These are phyloP conservation scores for Ilex paraguariensis DNA, from an alignment of 305 asterid species.

Conservation along the genomic window DNA sequence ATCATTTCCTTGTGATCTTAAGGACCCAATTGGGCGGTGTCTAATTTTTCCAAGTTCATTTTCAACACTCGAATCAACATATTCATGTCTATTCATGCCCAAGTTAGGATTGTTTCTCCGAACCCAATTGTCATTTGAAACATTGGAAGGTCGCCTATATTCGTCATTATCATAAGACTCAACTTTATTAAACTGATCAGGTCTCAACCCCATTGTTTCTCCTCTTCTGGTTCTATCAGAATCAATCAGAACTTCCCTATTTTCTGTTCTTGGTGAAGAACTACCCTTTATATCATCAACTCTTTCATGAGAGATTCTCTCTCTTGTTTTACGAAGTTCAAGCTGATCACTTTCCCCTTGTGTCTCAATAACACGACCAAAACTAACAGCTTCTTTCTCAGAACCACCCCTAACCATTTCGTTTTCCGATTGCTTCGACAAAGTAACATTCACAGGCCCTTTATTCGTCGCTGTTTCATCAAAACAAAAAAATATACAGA, in stretches of 20 bases:
- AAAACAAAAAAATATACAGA: slow-evolving; percentile 1
- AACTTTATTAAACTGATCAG: slow-evolving; percentile 25
- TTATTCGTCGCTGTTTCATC: slow-evolving; percentile 52
- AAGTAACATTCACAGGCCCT: slow-evolving; percentile 44
- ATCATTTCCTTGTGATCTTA: slow-evolving; percentile 14
- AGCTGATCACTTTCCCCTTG: slow-evolving; percentile 31
- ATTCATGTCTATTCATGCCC: too few species aligned
- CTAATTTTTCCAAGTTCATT: too few species aligned
- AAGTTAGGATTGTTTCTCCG: background rate
- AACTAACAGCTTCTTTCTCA: slow-evolving; percentile 30
- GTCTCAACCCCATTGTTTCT: slow-evolving; percentile 29
- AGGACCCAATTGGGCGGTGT: too few species aligned
- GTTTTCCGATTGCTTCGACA: slow-evolving; percentile 40
- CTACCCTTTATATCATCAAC: slow-evolving; percentile 24
- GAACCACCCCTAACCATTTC: slow-evolving; percentile 29
- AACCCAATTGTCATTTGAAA: slow-evolving; percentile 24
- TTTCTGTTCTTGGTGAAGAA: slow-evolving; percentile 30
- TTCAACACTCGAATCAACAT: too few species aligned
- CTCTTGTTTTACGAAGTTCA: slow-evolving; percentile 19
- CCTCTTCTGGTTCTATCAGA: slow-evolving; percentile 30
- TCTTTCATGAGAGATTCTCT: slow-evolving; percentile 26
- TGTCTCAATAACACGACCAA: slow-evolving; percentile 29
- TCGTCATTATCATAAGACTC: slow-evolving; percentile 35
- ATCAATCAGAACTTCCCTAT: slow-evolving; percentile 28
- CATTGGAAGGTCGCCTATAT: slow-evolving; percentile 28